These are phyloP conservation scores for Cladosporium sp. DNA, from an alignment of 2,329 filamentous ascomycete species.

Conservation along the genomic window DNA sequence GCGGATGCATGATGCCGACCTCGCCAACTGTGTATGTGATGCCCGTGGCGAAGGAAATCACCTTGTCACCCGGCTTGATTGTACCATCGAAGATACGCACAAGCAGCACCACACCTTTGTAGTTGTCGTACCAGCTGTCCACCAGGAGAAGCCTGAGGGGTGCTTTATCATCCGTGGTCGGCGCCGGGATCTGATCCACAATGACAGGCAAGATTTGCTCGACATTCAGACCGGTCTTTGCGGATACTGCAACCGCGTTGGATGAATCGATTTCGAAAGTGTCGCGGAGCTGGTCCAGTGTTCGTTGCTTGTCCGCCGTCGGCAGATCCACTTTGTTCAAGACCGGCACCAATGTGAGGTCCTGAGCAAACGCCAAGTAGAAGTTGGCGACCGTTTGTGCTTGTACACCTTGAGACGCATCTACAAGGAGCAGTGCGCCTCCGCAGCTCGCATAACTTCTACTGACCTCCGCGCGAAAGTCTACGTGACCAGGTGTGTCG, in stretches of 20 bases:
- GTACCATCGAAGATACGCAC: constrained; percentile 89
- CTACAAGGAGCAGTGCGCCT: constrained; percentile 86
- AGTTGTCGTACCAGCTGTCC: constrained; percentile 98
- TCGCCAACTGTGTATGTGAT: constrained; percentile 92
- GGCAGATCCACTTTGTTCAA: constrained; percentile 96
- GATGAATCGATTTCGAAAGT: constrained; percentile 85
- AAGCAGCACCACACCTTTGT: constrained; percentile 87
- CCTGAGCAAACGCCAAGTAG: constrained; percentile 93
- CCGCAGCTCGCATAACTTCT: constrained; percentile 95
- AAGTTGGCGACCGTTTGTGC: constrained; percentile 99
- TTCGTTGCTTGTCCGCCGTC: constrained; percentile 81
- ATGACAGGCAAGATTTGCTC: constrained; percentile 79
- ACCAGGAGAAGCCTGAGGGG: constrained; percentile 84
- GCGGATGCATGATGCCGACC: constrained; percentile 93
- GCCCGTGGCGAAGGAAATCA: constrained; percentile 86
- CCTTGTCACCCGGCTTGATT: constrained; percentile 76
- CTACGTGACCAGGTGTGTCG: constrained; percentile 95
- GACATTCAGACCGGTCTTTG: constrained; percentile 91
- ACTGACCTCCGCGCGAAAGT: constrained; percentile 95
- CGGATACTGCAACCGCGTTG: constrained; percentile 76
- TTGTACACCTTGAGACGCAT: constrained; percentile 94
- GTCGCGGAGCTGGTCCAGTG: constrained; percentile 79
- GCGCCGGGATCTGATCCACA: constrained; percentile 79
- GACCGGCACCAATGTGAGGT: constrained; percentile 81
- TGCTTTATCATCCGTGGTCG: constrained; percentile 68